Conservation (phyloP, 805 yeast genomes). For the Ogataea pignaliae region DNA sequence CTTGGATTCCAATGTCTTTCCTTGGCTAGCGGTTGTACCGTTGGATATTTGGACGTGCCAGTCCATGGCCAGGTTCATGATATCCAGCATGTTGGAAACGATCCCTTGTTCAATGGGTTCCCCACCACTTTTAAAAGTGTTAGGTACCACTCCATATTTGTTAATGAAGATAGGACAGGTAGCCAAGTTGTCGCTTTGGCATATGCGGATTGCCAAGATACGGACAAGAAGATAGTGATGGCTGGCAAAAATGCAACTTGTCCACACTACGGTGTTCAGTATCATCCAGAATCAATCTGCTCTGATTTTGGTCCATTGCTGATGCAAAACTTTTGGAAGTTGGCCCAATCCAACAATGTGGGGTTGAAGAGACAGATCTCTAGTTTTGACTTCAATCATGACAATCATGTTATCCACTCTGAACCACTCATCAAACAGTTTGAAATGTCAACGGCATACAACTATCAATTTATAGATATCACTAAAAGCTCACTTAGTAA, state of each 20-base stretch:
- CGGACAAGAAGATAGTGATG: constrained; percentile 52
- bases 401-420: constrained; percentile 20
- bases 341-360: constrained; percentile 33
- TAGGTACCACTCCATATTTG: constrained; percentile 84
- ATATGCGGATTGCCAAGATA: constrained; percentile 41
- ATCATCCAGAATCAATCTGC: constrained; percentile 94
- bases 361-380: not conserved
- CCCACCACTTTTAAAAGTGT: constrained; percentile 58
- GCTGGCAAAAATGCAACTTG: constrained; percentile 57
- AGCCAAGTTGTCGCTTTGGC: constrained; percentile 56
- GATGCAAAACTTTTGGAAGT: constrained; percentile 56
- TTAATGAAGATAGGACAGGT: constrained; percentile 18
- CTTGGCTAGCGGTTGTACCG: constrained; percentile 47
- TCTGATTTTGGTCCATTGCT: constrained; percentile 61
- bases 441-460: constrained; percentile 3
- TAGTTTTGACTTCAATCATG: constrained; percentile 5
- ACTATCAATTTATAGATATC: constrained; percentile 12
- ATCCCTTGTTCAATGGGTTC: constrained; percentile 38
- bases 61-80: constrained; percentile 83
- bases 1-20: constrained; percentile 88
- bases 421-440: constrained; percentile 22
- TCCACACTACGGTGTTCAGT: constrained; percentile 93
- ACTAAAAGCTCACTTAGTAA: not conserved
- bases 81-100: constrained; percentile 29
- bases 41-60: constrained; percentile 50